Base-by-base conservation (phyloP, 2,329 filamentous ascomycete genomes). In the Hysterium pulicare region DNA sequence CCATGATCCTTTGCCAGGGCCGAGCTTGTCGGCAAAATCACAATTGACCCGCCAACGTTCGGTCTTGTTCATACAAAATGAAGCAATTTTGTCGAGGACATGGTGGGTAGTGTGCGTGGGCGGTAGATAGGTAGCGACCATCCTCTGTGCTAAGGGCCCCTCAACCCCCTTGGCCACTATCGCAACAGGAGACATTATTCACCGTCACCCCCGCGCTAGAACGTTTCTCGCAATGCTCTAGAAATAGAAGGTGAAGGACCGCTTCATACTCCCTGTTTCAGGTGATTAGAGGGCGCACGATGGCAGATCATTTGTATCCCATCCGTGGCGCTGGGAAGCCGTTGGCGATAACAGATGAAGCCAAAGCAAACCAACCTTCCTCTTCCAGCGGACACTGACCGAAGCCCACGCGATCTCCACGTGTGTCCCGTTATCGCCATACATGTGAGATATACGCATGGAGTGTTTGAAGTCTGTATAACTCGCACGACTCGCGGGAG, bases 121-220 rank as follows among this genome's bases (percentile, higher is more conserved):
- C n/a, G n/a, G n/a, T n/a, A n/a, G n/a, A n/a, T n/a, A n/a, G n/a
- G n/a, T n/a, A n/a, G n/a, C n/a, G n/a, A n/a, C n/a, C n/a, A n/a
- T n/a, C n/a, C n/a, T n/a, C 3, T 16, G 28, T 8, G 3, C 13
- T 16, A 16, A n/a, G 13, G 38, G 32, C 45, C 45, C 41, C 38
- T 47, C 45, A 38, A 35, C 5, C 20, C 31, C 38, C 11, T 15
- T 41, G 19, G 30, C 35, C 31, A 40, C 32, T 44, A 38, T 45
- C 38, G 33, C 26, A 23, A 44, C 33, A 45, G 49, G 50, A 54
- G 53, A 49, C 35, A 37, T 53, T 53, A 35, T 47, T 53, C 40
- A 32, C 45, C 44, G 48, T 42, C 46, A 33, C 54, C 61, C 58
- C 59, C 61, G 57, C 64, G 57, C 63, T 67, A 67, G 54, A 42